Evolutionary conservation across 768 basidiomycete species (phyloP).

Genomic region (Udeniomyces megalosporus): DNA sequence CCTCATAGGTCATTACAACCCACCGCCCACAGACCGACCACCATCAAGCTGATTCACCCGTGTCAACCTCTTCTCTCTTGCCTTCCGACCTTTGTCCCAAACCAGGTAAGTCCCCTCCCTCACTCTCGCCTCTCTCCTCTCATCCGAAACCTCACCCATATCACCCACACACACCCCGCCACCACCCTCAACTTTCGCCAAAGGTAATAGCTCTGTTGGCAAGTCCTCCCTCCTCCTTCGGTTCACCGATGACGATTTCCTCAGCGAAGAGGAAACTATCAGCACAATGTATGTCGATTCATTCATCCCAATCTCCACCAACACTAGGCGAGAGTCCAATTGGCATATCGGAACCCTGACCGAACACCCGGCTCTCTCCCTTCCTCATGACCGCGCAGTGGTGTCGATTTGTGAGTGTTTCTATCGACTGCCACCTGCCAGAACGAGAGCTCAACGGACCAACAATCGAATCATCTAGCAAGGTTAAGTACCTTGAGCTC

Average conservation of each 20-base stretch:
- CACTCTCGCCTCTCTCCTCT: no score
- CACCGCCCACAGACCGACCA: neutral
- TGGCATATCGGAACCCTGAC: no score
- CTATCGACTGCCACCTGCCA: neutral
- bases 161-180: no score
- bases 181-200: no score
- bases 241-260: constrained; percentile 94
- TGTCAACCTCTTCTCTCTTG: no score
- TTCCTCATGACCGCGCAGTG: neutral
- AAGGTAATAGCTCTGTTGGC: constrained; percentile 41
- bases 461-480: no score
- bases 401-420: neutral
- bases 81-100: no score
- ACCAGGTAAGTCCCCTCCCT: no score
- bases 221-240: constrained; percentile 78
- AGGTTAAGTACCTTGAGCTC: constrained; percentile 9
- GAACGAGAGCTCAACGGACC: neutral
- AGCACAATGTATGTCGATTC: constrained; percentile 37
- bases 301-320: no score
- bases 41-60: no score
- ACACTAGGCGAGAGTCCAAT: no score
- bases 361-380: neutral
- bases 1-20: constrained; percentile 36
- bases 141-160: no score
- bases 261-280: constrained; percentile 75